Base-by-base conservation (phyloP, 495 filamentous ascomycete genomes). In the Umbilicaria muhlenbergii region DNA sequence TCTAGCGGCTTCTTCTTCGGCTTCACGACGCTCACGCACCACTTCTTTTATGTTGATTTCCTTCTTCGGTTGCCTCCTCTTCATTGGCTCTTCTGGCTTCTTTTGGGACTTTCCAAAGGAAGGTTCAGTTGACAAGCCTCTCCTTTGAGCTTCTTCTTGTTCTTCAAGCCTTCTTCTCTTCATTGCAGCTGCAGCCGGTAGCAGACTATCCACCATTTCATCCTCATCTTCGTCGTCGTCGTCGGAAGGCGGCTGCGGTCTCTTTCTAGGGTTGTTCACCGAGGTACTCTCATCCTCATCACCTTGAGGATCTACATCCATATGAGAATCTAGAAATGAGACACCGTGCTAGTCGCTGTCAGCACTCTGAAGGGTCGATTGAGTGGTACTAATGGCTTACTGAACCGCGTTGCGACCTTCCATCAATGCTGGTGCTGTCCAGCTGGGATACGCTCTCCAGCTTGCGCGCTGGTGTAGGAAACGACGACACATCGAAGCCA, bases 121-220 rank as follows among this genome's bases (percentile, higher is more conserved):
- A 32, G 2, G 44, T 32, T 47, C 42, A 18, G 46, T 42, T 49
- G 60, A 37, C 38, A 51, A 12, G 38, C 43, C 41, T 51, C 58
- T 48, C 39, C 43, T 39, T 53, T 61, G 36, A 50, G 58, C 37
- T 58, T 44, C 57, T 42, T 70, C 60, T 11, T 65, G 64, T 14
- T 66, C 61, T 17, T 68, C 74, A 34, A 78, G 60, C 5, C 72
- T 70, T 11, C 78, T 75, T 12, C 75, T 74, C 59, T 92, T 92
- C 54, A 84, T 69, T 13, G 78, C 78, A 14, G 75, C 70, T 19
- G 84, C 75, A 5, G 76, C 78, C 0, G 84, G 83, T 1, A 86
- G 71, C 16, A 92, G 67, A 13, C 62, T 59, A 10, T 83, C 71
- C 46, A 86, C 66, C 10, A 77, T 43, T 15, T 80, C 71, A 35